These are phyloP conservation scores for Trichoderma oligosporum DNA, from an alignment of 2,329 filamentous ascomycete genomes.

Conservation along the genomic window DNA sequence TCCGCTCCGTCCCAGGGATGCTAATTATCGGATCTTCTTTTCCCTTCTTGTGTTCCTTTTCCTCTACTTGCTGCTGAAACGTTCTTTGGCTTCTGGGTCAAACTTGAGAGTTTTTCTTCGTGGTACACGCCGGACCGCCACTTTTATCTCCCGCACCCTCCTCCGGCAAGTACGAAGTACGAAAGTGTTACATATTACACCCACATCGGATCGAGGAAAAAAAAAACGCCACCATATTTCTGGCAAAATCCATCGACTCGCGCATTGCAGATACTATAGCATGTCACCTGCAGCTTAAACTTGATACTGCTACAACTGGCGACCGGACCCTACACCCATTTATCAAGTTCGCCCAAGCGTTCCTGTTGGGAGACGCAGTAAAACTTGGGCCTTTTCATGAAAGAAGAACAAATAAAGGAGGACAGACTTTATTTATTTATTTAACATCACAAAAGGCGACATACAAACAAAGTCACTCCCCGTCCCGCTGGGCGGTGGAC, in stretches of 20 bases:
- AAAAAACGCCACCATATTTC: conserved; percentile 3
- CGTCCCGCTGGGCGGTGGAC: not conserved
- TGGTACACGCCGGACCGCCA: not conserved
- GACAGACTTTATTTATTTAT: not conserved
- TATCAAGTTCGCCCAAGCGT: not conserved
- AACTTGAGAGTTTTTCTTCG: not conserved
- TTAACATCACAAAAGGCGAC: not conserved
- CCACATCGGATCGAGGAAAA: not conserved
- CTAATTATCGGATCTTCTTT: not conserved
- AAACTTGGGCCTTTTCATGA: not conserved
- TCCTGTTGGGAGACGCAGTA: not conserved
- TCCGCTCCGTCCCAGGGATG: conserved; percentile 12
- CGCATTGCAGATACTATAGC: conserved; percentile 3
- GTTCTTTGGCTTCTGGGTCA: conserved; percentile 6
- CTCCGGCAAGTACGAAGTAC: not conserved
- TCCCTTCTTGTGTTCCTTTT: not conserved
- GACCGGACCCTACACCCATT: not conserved
- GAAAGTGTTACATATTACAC: too few relatives aligned
- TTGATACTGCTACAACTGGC: conserved; percentile 4
- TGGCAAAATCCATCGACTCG: conserved; percentile 9
- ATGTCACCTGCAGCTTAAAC: conserved; percentile 8
- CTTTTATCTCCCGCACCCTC: not conserved
- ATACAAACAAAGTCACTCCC: not conserved
- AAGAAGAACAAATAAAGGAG: not conserved
- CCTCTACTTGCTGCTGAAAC: not conserved